A percentile compares a stretch with the other conserved stretches of the same genome.
Evolutionary conservation across 208 protist species (phyloP).

Genomic region (Acanthamoeba sp.): DNA sequence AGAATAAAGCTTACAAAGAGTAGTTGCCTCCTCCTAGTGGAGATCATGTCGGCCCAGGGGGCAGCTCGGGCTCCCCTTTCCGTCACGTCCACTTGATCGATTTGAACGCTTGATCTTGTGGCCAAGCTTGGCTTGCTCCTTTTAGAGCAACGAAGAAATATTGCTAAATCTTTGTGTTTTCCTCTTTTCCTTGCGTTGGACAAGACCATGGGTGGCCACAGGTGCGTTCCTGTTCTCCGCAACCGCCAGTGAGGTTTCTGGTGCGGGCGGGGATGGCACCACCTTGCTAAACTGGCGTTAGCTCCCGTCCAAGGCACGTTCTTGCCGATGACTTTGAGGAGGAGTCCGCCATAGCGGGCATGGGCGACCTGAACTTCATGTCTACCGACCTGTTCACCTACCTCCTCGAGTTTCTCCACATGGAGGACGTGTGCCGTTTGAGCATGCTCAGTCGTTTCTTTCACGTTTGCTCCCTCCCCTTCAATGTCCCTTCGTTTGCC

Average conservation of each 20-base stretch:
- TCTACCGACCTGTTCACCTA: slow-evolving; percentile 28
- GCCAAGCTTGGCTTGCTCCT: too few species aligned
- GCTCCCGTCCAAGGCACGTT: not conserved
- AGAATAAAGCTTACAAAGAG: too few species aligned
- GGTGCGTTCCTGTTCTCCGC: not conserved
- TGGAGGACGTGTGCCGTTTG: not conserved
- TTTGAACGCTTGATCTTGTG: too few species aligned
- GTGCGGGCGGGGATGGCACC: too few species aligned
- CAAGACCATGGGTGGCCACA: not conserved
- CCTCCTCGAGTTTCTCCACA: not conserved
- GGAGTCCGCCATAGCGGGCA: not conserved
- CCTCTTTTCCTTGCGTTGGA: not conserved
- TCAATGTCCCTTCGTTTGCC: not conserved
- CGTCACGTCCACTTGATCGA: too few species aligned
- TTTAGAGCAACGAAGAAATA: not conserved
- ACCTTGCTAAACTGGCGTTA: too few species aligned
- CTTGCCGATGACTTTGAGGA: not conserved
- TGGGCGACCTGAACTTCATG: not conserved
- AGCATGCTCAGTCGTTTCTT: slow-evolving; percentile 10
- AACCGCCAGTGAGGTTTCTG: too few species aligned
- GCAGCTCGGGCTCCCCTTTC: too few species aligned
- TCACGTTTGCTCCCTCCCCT: not conserved
- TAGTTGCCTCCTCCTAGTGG: too few species aligned
- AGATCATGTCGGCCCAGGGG: too few species aligned
- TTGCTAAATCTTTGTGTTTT: not conserved